Percentiles rank a stretch among this genome's conserved stretches.
Conservation (phyloP, 192 early-diverging fungal species). For the Podila clonocystis region DNA sequence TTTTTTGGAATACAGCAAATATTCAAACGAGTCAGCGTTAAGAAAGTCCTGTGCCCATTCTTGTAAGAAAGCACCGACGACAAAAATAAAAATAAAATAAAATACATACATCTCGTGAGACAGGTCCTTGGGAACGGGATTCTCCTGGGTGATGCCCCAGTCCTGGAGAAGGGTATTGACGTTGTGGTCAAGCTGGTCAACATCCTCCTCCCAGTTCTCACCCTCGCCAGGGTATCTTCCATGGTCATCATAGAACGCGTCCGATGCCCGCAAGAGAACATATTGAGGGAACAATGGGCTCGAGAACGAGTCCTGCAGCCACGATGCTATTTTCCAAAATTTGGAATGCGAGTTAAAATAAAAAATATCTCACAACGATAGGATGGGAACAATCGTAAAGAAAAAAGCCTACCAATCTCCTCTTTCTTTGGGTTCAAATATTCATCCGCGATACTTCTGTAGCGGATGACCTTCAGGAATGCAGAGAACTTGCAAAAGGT, state of each 20-base stretch:
- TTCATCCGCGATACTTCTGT: slow-evolving; percentile 67
- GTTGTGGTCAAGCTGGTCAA: slow-evolving; percentile 60
- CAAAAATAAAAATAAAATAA: background rate
- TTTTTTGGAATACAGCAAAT: background rate
- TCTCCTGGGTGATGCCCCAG: slow-evolving; percentile 41
- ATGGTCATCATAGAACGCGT: slow-evolving; percentile 66
- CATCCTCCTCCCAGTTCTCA: slow-evolving; percentile 62
- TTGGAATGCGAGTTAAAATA: background rate
- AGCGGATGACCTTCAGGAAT: slow-evolving; percentile 74
- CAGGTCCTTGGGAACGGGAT: slow-evolving; percentile 60
- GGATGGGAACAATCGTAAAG: background rate
- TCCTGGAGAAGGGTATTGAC: slow-evolving; percentile 54
- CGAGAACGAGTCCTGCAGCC: slow-evolving; percentile 47
- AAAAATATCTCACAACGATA: background rate
- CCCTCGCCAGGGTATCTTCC: slow-evolving; percentile 70
- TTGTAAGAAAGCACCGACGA: background rate
- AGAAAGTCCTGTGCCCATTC: too few species aligned
- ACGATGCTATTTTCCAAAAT: slow-evolving; percentile 48
- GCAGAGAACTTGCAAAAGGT: slow-evolving; percentile 86
- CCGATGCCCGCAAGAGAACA: slow-evolving; percentile 71
- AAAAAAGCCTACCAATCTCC: slow-evolving; percentile 57
- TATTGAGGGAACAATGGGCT: slow-evolving; percentile 72
- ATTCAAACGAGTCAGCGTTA: background rate
- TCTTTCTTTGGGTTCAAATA: slow-evolving; percentile 54
- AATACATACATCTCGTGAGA: slow-evolving; percentile 73